Percentiles rank a stretch among this genome's conserved stretches.
Conservation (phyloP, 2,329 filamentous ascomycete genomes). For the Epichloe festucae region DNA sequence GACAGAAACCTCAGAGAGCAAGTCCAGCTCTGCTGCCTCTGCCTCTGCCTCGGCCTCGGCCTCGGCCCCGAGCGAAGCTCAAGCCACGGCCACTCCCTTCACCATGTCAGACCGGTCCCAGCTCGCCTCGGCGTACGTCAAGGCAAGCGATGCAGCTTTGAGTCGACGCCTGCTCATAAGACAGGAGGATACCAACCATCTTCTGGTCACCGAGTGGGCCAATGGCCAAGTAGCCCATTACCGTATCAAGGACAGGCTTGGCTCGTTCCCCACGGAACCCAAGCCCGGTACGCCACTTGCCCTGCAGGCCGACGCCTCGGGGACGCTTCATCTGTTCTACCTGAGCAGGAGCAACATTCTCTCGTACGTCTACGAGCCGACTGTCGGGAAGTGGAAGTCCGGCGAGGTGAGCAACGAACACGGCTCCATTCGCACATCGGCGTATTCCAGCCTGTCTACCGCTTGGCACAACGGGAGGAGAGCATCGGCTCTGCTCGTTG, state of each 20-base stretch:
- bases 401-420: slow-evolving; percentile 3
- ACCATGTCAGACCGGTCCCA: slow-evolving; percentile 8
- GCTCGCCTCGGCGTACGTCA: slow-evolving; percentile 8
- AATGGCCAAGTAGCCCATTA: slow-evolving; percentile 3
- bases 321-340: slow-evolving; percentile 13
- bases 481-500: slow-evolving; percentile 5
- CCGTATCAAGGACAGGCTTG: slow-evolving; percentile 6
- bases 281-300: slow-evolving; percentile 11
- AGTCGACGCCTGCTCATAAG: slow-evolving; percentile 10
- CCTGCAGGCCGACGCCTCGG: slow-evolving; percentile 7
- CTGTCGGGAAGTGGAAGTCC: slow-evolving; percentile 8
- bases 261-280: slow-evolving; percentile 1
- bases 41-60: background rate
- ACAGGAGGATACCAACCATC: slow-evolving; percentile 11
- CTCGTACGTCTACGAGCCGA: slow-evolving; percentile 7
- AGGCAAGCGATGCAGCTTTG: background rate
- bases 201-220: slow-evolving; percentile 8
- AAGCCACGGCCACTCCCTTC: slow-evolving; percentile 3
- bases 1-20: background rate
- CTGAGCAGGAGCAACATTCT: slow-evolving; percentile 8
- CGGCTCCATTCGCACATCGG: slow-evolving; percentile 2
- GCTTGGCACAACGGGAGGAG: slow-evolving; percentile 9
- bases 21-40: background rate
- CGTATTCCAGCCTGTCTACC: slow-evolving; percentile 9
- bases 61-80: background rate